Conservation (phyloP, 2,329 filamentous ascomycete genomes). For the Apiospora marii region DNA sequence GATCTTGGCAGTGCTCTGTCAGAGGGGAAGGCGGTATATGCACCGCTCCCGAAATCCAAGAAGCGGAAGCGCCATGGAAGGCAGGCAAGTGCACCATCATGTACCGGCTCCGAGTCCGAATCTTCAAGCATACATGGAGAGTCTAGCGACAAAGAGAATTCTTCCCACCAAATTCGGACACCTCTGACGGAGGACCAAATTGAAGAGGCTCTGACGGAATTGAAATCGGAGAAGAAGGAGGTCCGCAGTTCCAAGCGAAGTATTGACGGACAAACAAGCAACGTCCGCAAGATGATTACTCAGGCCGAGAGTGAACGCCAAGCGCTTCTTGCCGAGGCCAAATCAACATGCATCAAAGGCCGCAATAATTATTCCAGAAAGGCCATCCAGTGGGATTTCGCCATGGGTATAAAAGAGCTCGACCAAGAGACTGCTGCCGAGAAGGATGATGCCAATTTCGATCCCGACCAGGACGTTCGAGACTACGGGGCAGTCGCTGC, state of each 20-base stretch:
- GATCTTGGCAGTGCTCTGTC: conserved; percentile 42
- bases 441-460: conserved; percentile 61
- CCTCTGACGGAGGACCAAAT: conserved; percentile 53
- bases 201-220: conserved; percentile 38
- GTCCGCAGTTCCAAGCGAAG: conserved; percentile 61
- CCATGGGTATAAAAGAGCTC: conserved; percentile 59
- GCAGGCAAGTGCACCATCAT: conserved; percentile 36
- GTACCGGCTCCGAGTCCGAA: conserved; percentile 37
- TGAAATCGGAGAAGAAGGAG: conserved; percentile 45
- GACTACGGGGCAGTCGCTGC: conserved; percentile 66
- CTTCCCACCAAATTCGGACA: conserved; percentile 38
- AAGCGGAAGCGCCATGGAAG: conserved; percentile 51
- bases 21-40: conserved; percentile 47
- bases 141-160: conserved; percentile 38
- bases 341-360: conserved; percentile 4
- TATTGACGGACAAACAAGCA: conserved; percentile 58
- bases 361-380: conserved; percentile 15
- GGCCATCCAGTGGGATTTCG: conserved; percentile 66
- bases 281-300: not conserved
- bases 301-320: not conserved
- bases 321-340: conserved; percentile 1
- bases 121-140: not conserved
- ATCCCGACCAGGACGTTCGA: conserved; percentile 60
- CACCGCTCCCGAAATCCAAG: conserved; percentile 37
- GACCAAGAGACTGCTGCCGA: conserved; percentile 61